Evolutionary conservation across 2,329 filamentous ascomycete genomes (phyloP).

Genomic region (Tricladium varicosporioides): DNA sequence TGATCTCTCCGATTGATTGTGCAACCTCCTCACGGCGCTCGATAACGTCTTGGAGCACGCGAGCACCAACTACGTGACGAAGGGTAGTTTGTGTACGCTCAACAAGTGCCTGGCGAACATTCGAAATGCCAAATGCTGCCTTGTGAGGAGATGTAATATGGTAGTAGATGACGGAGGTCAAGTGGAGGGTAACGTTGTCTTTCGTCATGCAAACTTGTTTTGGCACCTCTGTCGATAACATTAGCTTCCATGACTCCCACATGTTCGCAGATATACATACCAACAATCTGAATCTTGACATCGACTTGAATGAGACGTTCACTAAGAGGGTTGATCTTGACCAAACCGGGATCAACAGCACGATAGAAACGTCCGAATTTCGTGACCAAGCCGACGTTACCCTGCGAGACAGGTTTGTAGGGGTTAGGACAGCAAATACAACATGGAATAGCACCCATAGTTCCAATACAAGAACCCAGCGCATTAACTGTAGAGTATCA

Average conservation of each 20-base stretch:
- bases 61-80: conserved; percentile 92
- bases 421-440: conserved; percentile 92
- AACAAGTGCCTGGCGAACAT: conserved; percentile 92
- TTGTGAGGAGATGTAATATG: conserved; percentile 95
- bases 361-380: conserved; percentile 95
- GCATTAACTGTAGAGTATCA: conserved; percentile 55
- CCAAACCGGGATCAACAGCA: conserved; percentile 92
- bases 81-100: conserved; percentile 98
- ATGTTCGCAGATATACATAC: conserved; percentile 35
- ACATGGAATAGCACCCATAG: conserved; percentile 83
- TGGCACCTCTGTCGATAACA: conserved; percentile 65
- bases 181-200: conserved; percentile 91
- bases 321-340: conserved; percentile 95
- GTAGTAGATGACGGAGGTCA: conserved; percentile 99
- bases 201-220: conserved; percentile 99
- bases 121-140: conserved; percentile 92
- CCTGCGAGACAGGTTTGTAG: conserved; percentile 88
- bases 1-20: conserved; percentile 92
- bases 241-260: conserved; percentile 1
- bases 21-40: conserved; percentile 97
- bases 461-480: conserved; percentile 73
- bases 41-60: conserved; percentile 95
- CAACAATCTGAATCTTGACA: conserved; percentile 97
- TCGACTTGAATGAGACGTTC: conserved; percentile 90
- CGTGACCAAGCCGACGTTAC: conserved; percentile 91